Evolutionary conservation across 805 yeast species (phyloP).

Genomic region (Metschnikowia similis): DNA sequence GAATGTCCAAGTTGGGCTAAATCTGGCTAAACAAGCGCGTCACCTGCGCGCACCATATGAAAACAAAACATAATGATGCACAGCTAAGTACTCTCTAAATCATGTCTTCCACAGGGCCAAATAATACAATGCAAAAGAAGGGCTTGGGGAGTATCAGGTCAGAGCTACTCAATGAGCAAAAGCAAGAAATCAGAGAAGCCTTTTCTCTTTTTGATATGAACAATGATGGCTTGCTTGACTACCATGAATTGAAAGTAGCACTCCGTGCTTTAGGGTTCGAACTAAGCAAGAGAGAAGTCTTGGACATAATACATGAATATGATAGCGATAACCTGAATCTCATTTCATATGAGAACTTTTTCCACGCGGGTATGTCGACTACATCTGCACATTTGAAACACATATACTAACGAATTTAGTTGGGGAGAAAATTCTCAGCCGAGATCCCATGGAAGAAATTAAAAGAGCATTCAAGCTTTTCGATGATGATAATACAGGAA

Average conservation of each 20-base stretch:
- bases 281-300: conserved; percentile 66
- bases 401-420: conserved; percentile 40
- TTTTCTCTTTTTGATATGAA: conserved; percentile 89
- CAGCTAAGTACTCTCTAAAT: not conserved
- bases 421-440: conserved; percentile 73
- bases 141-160: conserved; percentile 45
- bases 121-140: conserved; percentile 14
- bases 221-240: conserved; percentile 83
- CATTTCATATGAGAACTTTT: conserved; percentile 79
- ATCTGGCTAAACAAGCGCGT: not conserved
- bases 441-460: conserved; percentile 93
- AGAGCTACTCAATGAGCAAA: conserved; percentile 80
- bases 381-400: not conserved
- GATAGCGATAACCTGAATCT: conserved; percentile 70
- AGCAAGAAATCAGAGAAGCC: conserved; percentile 89
- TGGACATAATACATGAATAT: conserved; percentile 73
- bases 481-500: conserved; percentile 86
- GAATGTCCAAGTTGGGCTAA: not conserved
- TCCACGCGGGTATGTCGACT: conserved; percentile 55
- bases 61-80: conserved; percentile 1
- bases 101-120: conserved; percentile 10
- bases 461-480: conserved; percentile 83
- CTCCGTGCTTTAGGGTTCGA: conserved; percentile 92
- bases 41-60: conserved; percentile 1
- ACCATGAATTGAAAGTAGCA: conserved; percentile 91